Percentiles rank a stretch among this genome's conserved stretches.
Evolutionary conservation across 1,284 basidiomycete genomes (phyloP).

Genomic region (Ustilago hordei): DNA sequence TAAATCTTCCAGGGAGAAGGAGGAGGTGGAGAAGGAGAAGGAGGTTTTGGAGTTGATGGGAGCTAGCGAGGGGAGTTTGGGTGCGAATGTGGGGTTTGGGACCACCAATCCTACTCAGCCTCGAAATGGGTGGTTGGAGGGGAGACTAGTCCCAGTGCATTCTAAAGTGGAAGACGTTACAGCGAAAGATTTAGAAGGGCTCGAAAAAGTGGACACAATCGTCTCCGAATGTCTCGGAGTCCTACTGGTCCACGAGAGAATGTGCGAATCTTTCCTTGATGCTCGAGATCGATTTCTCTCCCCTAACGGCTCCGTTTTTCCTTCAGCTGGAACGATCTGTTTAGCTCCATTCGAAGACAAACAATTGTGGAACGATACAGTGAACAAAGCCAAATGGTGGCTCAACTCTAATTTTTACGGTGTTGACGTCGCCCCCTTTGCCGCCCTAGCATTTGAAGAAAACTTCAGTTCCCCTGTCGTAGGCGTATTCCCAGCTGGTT

Average conservation of each 20-base stretch:
- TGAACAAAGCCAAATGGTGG: conserved; percentile 70
- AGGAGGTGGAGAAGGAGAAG: conserved; percentile 50
- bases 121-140: conserved; percentile 57
- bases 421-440: conserved; percentile 64
- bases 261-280: conserved; percentile 73
- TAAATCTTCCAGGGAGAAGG: conserved; percentile 38
- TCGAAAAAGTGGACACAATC: conserved; percentile 72
- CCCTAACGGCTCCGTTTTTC: conserved; percentile 72
- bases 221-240: conserved; percentile 74
- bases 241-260: conserved; percentile 72
- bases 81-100: conserved; percentile 11
- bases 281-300: conserved; percentile 72
- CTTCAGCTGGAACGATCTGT: conserved; percentile 72
- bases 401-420: conserved; percentile 65
- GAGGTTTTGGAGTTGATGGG: conserved; percentile 44
- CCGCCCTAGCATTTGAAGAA: conserved; percentile 54
- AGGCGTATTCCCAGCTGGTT: conserved; percentile 58
- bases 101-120: conserved; percentile 27
- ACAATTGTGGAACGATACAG: conserved; percentile 72
- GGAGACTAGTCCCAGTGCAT: conserved; percentile 54
- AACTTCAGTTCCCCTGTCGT: conserved; percentile 63
- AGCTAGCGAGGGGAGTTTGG: conserved; percentile 12
- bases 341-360: conserved; percentile 72
- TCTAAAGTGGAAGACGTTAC: conserved; percentile 65
- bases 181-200: conserved; percentile 36